These are phyloP conservation scores for Aspergillus tamarii DNA, from an alignment of 2,329 filamentous ascomycete genomes.

Conservation along the genomic window DNA sequence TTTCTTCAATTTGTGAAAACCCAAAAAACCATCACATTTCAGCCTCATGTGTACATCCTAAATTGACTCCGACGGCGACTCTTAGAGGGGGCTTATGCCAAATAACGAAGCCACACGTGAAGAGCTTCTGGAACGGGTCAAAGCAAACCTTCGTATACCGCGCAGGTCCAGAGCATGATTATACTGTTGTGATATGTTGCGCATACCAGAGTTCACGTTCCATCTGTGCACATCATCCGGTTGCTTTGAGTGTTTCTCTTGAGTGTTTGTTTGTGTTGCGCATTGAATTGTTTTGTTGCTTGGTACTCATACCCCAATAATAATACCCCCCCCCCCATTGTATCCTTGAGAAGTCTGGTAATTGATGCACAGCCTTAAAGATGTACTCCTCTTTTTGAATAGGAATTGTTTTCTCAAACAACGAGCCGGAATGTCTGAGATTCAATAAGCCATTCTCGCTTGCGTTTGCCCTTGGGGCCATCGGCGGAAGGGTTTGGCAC, in stretches of 20 bases:
- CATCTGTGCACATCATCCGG: not conserved
- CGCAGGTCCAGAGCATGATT: slow-evolving; percentile 23
- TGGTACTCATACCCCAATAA: slow-evolving; percentile 1
- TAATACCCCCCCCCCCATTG: not conserved
- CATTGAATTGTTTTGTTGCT: not conserved
- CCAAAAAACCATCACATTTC: not conserved
- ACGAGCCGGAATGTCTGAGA: slow-evolving; percentile 71
- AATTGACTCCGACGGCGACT: slow-evolving; percentile 11
- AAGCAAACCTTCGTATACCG: slow-evolving; percentile 64
- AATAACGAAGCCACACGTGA: slow-evolving; percentile 61
- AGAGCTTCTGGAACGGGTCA: slow-evolving; percentile 69
- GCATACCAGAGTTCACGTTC: not conserved
- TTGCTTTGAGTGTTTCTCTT: slow-evolving; percentile 2
- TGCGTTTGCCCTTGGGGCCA: slow-evolving; percentile 57
- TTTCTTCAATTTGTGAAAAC: not conserved
- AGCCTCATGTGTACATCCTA: slow-evolving; percentile 1
- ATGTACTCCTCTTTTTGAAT: not conserved
- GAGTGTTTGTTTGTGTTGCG: slow-evolving; percentile 7
- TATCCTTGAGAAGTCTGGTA: not conserved
- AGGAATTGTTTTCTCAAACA: slow-evolving; percentile 35
- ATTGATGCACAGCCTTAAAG: not conserved
- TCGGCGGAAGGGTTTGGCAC: slow-evolving; percentile 67
- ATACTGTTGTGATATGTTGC: not conserved
- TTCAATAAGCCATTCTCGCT: slow-evolving; percentile 67
- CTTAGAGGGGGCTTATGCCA: slow-evolving; percentile 66